phyloP scores from a whole-genome alignment of 2,329 filamentous ascomycete genomes.

The Aaosphaeria arxii region DNA sequence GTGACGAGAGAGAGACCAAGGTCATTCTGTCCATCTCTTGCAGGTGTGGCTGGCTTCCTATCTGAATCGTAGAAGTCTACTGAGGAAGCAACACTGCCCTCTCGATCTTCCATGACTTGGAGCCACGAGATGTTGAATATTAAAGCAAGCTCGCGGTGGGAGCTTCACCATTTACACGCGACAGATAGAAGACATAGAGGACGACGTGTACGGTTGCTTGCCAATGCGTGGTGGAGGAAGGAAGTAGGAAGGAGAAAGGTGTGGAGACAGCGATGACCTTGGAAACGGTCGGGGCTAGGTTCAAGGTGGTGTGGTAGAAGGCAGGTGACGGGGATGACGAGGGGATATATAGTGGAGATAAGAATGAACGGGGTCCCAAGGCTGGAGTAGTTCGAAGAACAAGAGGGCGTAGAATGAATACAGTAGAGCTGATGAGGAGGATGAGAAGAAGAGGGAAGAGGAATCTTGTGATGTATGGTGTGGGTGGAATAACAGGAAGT shows the following conservation, averaged over 20 bases:
- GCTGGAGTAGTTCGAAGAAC: background rate
- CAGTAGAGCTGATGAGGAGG: background rate
- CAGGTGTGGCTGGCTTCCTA: slow-evolving; percentile 13
- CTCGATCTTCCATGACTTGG: slow-evolving; percentile 29
- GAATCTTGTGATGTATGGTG: background rate
- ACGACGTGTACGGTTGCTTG: background rate
- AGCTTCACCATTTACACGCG: slow-evolving; percentile 22
- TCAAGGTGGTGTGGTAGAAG: background rate
- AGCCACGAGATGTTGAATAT: slow-evolving; percentile 9
- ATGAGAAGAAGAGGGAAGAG: background rate
- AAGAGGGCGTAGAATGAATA: too few species aligned
- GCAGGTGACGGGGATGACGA: background rate
- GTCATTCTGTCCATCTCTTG: slow-evolving; percentile 7
- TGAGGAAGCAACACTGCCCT: slow-evolving; percentile 33
- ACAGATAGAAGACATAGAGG: slow-evolving; percentile 27
- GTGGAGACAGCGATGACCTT: background rate
- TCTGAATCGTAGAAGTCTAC: slow-evolving; percentile 36
- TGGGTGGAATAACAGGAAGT: background rate
- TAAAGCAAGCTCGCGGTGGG: slow-evolving; percentile 26
- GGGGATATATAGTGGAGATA: background rate
- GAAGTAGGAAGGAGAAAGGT: background rate
- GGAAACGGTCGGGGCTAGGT: background rate
- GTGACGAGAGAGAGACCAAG: slow-evolving; percentile 6
- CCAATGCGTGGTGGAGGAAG: background rate
- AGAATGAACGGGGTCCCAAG: background rate